Base-by-base conservation (phyloP, 2,329 filamentous ascomycete species). In the Arachnopeziza araneosa region DNA sequence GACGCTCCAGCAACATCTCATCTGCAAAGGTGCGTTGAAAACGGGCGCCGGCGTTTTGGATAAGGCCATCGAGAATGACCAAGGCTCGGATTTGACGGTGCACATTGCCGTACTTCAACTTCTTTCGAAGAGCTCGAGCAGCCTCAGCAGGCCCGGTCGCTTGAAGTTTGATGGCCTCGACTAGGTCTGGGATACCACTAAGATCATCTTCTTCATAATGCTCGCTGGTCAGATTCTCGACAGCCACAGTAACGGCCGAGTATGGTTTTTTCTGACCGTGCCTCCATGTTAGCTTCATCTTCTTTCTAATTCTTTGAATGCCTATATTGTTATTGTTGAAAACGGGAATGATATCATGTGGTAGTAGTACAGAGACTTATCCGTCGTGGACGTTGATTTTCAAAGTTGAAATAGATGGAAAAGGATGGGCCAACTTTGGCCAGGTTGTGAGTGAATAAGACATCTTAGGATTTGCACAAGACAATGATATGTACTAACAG, bases 61-160 rank as follows among this genome's bases (percentile, higher is more conserved):
- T 95, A 49, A 99, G 81, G 50, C 90, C 93, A 73, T 99, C 95
- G 1, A 99, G 83, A 55, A 99, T 87, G 12, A 89, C 88, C 23
- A 99, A 83, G 44, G 95, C 90, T 61, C 95, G 86, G 36, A 98
- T 81, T 75, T 99, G 95, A 55, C 92, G 88, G 75, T 98, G 93
- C n/a, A 90, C 82, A 70, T 86, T 96, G 68, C 95, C 95, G 75
- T 99, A 98, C 78, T 99, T 99, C 82, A 99, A 84, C 79, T 98
- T 98, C 83, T 99, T 99, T 62, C 95, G 86, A 68, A 99, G 84
- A 54, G 95, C 93, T 71, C 95, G 86, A 57, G 93, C 91, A 61
- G 93, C 93, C 78, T 99, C 95, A 14, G 85, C 83, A 1, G 95
- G 91, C 0, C 95, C 95, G 7, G 90, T 89, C 24, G 83, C 82